A percentile compares a stretch with the other conserved stretches of the same genome.
Conservation (phyloP, 2,329 filamentous ascomycete species). For the Hyphodiscus sp. region DNA sequence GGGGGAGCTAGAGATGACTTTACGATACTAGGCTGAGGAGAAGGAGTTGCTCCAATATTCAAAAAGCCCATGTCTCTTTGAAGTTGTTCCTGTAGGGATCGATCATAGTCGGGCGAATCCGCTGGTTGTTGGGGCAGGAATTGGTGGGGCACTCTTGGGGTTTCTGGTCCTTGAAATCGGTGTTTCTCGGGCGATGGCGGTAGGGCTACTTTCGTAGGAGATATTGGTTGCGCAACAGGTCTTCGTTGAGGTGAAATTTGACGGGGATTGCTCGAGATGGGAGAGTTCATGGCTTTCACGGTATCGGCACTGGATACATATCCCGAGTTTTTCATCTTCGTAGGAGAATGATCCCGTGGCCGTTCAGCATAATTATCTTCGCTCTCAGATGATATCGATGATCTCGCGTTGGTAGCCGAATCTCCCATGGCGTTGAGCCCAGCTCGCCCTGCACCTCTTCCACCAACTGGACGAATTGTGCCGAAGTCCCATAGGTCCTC, state of each 20-base stretch:
- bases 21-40: constrained; percentile 21
- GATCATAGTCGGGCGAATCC: constrained; percentile 54
- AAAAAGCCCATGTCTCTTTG: constrained; percentile 55
- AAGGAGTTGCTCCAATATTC: constrained; percentile 36
- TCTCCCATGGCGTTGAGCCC: constrained; percentile 72
- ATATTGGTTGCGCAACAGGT: constrained; percentile 39
- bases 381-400: constrained; percentile 45
- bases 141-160: constrained; percentile 44
- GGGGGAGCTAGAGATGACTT: constrained; percentile 15
- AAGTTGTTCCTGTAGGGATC: constrained; percentile 55
- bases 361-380: constrained; percentile 46
- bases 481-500: constrained; percentile 99
- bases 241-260: constrained; percentile 56
- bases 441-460: constrained; percentile 52
- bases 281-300: constrained; percentile 42
- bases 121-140: constrained; percentile 37
- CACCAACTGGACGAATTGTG: constrained; percentile 76
- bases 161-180: constrained; percentile 34
- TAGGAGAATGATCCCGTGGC: constrained; percentile 44
- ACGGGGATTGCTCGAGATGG: constrained; percentile 42
- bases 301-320: constrained; percentile 40
- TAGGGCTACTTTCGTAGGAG: constrained; percentile 55
- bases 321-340: constrained; percentile 40
- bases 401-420: constrained; percentile 70
- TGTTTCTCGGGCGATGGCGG: constrained; percentile 51